A percentile compares a stretch with the other conserved stretches of the same genome.
Conservation (phyloP, 2,329 filamentous ascomycete species). For the Epichloe typhina region DNA sequence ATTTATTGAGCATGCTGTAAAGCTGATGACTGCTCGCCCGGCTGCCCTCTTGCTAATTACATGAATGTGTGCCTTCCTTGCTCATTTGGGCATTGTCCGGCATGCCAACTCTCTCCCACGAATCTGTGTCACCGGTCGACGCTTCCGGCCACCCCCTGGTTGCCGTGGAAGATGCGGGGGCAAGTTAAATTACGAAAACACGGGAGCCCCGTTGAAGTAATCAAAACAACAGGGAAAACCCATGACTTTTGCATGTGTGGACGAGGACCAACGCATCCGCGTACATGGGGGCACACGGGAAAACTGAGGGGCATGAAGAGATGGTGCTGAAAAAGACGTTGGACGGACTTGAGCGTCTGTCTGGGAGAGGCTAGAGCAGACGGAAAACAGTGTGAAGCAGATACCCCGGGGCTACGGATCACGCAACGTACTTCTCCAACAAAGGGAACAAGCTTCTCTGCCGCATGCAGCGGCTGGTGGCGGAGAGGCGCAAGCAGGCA, state of each 20-base stretch:
- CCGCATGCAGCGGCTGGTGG: neutral
- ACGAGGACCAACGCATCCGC: no score
- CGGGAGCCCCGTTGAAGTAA: neutral
- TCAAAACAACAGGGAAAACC: neutral
- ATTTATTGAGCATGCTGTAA: no score
- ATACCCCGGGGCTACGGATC: neutral
- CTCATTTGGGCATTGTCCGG: no score
- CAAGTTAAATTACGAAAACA: slow-evolving; percentile 5
- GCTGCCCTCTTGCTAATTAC: no score
- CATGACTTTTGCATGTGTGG: neutral
- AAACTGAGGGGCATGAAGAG: no score
- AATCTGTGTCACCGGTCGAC: neutral
- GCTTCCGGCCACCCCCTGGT: slow-evolving; percentile 4
- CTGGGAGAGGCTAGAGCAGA: no score
- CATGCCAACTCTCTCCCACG: neutral
- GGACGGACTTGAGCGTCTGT: no score
- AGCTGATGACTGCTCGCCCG: no score
- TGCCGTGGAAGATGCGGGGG: slow-evolving; percentile 12
- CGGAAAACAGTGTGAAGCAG: neutral
- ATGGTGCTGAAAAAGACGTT: no score
- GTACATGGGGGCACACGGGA: no score
- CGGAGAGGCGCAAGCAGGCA: neutral
- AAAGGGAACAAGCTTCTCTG: neutral
- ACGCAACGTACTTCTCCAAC: neutral
- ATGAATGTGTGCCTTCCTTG: no score